Base-by-base conservation (phyloP, 371 early-diverging fungal genomes). In the Mortierella sp. region DNA sequence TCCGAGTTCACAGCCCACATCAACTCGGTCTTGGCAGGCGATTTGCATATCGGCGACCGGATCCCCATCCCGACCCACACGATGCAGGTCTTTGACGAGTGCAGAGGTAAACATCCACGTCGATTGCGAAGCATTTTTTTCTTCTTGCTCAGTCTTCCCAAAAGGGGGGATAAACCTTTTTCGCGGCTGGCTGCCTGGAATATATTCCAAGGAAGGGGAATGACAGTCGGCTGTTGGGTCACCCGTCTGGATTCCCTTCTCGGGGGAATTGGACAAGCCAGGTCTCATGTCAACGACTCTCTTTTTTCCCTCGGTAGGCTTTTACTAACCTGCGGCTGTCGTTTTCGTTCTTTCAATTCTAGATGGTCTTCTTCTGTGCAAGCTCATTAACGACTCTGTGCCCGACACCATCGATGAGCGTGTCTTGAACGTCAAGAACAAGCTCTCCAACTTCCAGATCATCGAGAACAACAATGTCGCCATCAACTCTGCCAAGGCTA, bases 401-500 rank as follows among this genome's bases (percentile, higher is more conserved):
- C 96, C 98, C n/a, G 96, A 95, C 81, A 98, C 99, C 16, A 99
- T 99, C 80, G 98, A 98, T 89, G 98, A 98, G 87, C 97, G 98
- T 88, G 98, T 98, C 43, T 90, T 99, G 82, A 98, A 98, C 89
- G 90, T 91, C 14, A 89, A 91, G 76, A 94, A 93, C 86, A 96
- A 96, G 82, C 89, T 96, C 69, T 95, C 94, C 83, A 90, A 93
- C 54, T 99, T 98, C 93, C 96, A 98, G 87, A 96, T 98, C 92
- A 97, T 96, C n/a, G 98, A 98, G 90, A 99, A 99, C 91, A 96
- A 98, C 92, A 98, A 98, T 86, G 94, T 98, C 46, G 98, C 97
- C 37, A 95, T 99, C 90, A 98, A 97, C 92, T 96, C 97, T 72
- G 98, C 98, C 81, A 99, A 99, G 89, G 98, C 98, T 69, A 98